Evolutionary conservation across 2,329 filamentous ascomycete species (phyloP).

Genomic region (Exserohilum rostratum): DNA sequence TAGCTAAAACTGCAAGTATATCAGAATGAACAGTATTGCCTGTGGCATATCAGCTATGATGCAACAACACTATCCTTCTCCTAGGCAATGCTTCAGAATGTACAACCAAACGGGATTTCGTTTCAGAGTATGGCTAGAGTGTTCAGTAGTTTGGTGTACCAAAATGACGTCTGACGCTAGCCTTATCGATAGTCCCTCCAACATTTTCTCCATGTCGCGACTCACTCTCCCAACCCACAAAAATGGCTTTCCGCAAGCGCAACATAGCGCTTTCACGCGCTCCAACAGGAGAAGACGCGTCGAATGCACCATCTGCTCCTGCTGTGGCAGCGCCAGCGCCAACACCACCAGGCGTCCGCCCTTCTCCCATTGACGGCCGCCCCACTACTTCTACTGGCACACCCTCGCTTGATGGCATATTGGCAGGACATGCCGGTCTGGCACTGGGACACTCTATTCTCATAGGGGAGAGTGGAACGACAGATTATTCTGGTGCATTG

Average conservation of each 20-base stretch:
- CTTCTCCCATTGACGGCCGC: slow-evolving; percentile 87
- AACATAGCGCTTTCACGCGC: slow-evolving; percentile 62
- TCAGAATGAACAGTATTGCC: no score
- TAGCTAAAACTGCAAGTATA: no score
- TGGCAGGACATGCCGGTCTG: slow-evolving; percentile 86
- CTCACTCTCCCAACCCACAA: slow-evolving; percentile 2
- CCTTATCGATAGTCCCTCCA: slow-evolving; percentile 17
- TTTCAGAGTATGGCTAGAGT: no score
- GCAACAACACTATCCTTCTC: no score
- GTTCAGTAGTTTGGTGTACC: no score
- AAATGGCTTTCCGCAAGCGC: slow-evolving; percentile 72
- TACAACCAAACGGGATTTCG: no score
- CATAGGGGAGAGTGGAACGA: slow-evolving; percentile 88
- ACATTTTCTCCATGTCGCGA: slow-evolving; percentile 17
- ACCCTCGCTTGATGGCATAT: slow-evolving; percentile 78
- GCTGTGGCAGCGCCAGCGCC: slow-evolving; percentile 21
- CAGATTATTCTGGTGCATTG: slow-evolving; percentile 86
- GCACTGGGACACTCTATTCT: slow-evolving; percentile 81
- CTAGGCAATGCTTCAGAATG: no score
- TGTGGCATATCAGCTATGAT: no score
- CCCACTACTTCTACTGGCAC: slow-evolving; percentile 91
- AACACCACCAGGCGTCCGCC: slow-evolving; percentile 64
- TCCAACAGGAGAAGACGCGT: slow-evolving; percentile 24
- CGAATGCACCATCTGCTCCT: slow-evolving; percentile 12
- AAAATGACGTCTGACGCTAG: neutral